A percentile compares a stretch with the other conserved stretches of the same genome.
phyloP scores from a whole-genome alignment of 441 rosid species.

The Erysimum pusillum region DNA sequence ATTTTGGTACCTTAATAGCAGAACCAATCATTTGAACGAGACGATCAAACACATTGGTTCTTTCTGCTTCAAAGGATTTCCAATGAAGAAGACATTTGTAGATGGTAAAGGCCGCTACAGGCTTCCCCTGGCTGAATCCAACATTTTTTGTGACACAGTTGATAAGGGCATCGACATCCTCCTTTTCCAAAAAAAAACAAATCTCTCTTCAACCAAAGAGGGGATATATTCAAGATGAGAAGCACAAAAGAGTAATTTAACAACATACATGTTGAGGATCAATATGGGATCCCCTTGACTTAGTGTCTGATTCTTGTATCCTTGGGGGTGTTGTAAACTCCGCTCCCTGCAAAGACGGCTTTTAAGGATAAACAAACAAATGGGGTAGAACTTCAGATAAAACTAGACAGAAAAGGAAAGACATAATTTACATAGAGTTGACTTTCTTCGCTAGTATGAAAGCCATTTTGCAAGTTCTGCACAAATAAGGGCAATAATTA shows the following conservation, averaged over 20 bases:
- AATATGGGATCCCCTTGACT: constrained; percentile 68
- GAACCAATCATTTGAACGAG: constrained; percentile 94
- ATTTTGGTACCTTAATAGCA: constrained; percentile 73
- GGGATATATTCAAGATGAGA: constrained; percentile 21
- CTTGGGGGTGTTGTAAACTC: constrained; percentile 69
- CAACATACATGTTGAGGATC: constrained; percentile 79
- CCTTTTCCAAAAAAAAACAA: constrained; percentile 61
- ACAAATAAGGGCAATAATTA: constrained; percentile 33
- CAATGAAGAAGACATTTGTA: constrained; percentile 93
- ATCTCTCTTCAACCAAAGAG: constrained; percentile 39
- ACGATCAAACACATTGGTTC: constrained; percentile 90
- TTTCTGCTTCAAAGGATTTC: constrained; percentile 95
- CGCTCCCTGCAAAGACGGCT: constrained; percentile 60
- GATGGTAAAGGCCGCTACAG: constrained; percentile 86
- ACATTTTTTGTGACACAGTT: constrained; percentile 66
- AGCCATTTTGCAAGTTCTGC: constrained; percentile 71
- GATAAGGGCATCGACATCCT: constrained; percentile 80
- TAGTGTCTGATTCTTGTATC: constrained; percentile 57
- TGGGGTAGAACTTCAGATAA: constrained; percentile 9
- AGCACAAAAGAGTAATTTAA: constrained; percentile 18
- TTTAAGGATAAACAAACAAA: constrained; percentile 27
- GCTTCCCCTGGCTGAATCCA: constrained; percentile 86
- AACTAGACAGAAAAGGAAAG: constrained; percentile 29
- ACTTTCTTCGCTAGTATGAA: constrained; percentile 37
- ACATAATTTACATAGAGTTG: constrained; percentile 41